Base-by-base conservation (phyloP, 2,329 filamentous ascomycete species). In the Ophiostoma himal-ulmi region DNA sequence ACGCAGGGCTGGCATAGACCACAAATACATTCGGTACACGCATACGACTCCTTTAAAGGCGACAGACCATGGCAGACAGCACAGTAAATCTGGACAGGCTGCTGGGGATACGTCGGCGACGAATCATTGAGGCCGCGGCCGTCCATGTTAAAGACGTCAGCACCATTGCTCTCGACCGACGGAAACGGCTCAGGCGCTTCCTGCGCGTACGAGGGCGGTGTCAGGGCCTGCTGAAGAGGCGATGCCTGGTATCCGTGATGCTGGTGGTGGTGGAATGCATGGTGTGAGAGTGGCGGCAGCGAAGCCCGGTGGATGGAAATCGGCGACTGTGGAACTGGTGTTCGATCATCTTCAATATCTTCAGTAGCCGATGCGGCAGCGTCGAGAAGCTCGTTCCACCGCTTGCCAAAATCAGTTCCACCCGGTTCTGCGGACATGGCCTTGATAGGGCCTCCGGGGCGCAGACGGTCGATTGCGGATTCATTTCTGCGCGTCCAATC, bases 361-460 rank as follows among this genome's bases (percentile, higher is more conserved):
- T 96, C 94, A 3, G 93, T 96, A 37, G 94, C 93, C 73, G 93
- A 97, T 41, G 94, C 93, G 70, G 86, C 94, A 69, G 94, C 94
- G 80, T 97, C 94, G 74, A 98, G 96, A 72, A 98, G 84, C 79
- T 98, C 94, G 80, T 97, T 93, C 95, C 94, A 98, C 76, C 94
- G 86, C 81, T 95, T 96, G 74, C 92, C 93, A 80, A 91, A 91
- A 72, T 91, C 90, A 26, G 87, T 87, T 20, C n/a, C 11, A 11
- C 65, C 39, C 34, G 94, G 93, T 79, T 97, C 94, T 60, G 92
- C 92, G 20, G 93, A 96, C 74, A 91, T 86, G 70, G 93, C 92
- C 80, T 97, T 96, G 73, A 92, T 89, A 75, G 90, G 88, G 71
- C 89, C 86, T 76, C 83, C 83, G 14, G 83, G 82, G 73, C 90